A percentile compares a stretch with the other conserved stretches of the same genome.
Evolutionary conservation across 2,329 filamentous ascomycete species (phyloP).

Genomic region (Beauveria scarabaeidicola): DNA sequence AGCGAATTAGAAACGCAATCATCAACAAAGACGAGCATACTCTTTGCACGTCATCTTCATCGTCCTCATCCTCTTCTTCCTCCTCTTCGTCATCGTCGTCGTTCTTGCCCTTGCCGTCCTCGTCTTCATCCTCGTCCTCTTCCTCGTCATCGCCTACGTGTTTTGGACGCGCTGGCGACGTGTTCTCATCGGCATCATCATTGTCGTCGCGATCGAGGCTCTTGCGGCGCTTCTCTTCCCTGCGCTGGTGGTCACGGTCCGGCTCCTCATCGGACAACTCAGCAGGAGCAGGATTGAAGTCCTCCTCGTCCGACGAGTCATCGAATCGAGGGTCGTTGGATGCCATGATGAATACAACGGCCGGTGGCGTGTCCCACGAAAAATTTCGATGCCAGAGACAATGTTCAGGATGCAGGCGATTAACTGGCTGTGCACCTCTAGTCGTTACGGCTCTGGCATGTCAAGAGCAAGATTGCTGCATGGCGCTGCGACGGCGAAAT

Average conservation of each 20-base stretch:
- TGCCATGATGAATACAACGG: slow-evolving; percentile 32
- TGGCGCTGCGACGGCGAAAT: slow-evolving; percentile 1
- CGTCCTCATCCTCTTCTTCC: slow-evolving; percentile 43
- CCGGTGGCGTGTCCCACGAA: not conserved
- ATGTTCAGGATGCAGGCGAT: not conserved
- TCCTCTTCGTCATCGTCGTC: slow-evolving; percentile 29
- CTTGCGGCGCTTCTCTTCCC: slow-evolving; percentile 26
- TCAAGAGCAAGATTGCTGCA: slow-evolving; percentile 3
- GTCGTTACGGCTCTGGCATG: slow-evolving; percentile 10
- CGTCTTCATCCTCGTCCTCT: slow-evolving; percentile 31
- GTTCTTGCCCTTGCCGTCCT: slow-evolving; percentile 27
- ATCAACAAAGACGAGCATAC: slow-evolving; percentile 28
- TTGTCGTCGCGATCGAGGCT: slow-evolving; percentile 15
- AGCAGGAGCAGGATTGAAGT: slow-evolving; percentile 78
- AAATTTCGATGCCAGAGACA: slow-evolving; percentile 10
- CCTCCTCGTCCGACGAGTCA: slow-evolving; percentile 69
- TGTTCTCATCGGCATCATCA: slow-evolving; percentile 30
- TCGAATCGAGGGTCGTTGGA: slow-evolving; percentile 42
- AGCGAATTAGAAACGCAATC: slow-evolving; percentile 5
- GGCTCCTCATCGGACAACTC: slow-evolving; percentile 57
- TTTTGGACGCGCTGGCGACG: slow-evolving; percentile 17
- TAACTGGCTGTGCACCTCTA: slow-evolving; percentile 5
- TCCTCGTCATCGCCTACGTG: slow-evolving; percentile 30
- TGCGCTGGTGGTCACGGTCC: slow-evolving; percentile 33
- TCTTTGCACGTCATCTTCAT: slow-evolving; percentile 61